Base-by-base conservation (phyloP, 352 stramenopile species). In the Phytophthora hibernalis region DNA sequence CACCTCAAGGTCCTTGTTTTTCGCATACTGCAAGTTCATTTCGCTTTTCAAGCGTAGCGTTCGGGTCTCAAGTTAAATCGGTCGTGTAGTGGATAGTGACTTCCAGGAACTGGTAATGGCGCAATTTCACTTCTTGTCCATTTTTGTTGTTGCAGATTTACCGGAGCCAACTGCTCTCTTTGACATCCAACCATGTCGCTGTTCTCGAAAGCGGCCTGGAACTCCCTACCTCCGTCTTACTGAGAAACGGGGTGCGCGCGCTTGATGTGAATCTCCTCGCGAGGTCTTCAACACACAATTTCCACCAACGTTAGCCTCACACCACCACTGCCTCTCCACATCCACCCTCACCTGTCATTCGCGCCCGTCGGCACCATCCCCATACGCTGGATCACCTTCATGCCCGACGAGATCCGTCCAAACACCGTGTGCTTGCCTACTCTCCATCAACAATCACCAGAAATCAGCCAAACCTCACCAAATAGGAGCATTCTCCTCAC, bases 391-490 rank as follows among this genome's bases (percentile, higher is more conserved):
- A 98, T 90, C 35, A 97, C 90, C 42, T 91, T 84, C 93, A 98
- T 98, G n/a, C 96, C 96, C 9, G 88, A 65, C 30, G 83, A 96
- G 37, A 98, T 95, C 26, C 92, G 86, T 12, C 95, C 95, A 73
- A 98, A 97, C 5, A 98, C 85, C 6, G 93, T 98, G 79, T 98
- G 94, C 43, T 98, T 98, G 42, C 88, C 88, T 90, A 18, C 15
- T 54, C 22, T 33, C 5, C 18, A 72, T 8, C 21, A 28, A 62
- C 16, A 21, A 68, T 13, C 21, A 42, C n/a, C 45, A 45, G n/a
- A 72, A 60, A 18, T 45, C 40, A 37, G 15, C 42, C 16, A 54
- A 30, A 54, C 50, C 28, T 13, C 28, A 33, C 28, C n/a, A 16
- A 49, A 31, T 26, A 31, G 54, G 47, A 47, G 10, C 38, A 2